Conservation (phyloP, 2,329 filamentous ascomycete genomes). For the Balansia obtecta region DNA sequence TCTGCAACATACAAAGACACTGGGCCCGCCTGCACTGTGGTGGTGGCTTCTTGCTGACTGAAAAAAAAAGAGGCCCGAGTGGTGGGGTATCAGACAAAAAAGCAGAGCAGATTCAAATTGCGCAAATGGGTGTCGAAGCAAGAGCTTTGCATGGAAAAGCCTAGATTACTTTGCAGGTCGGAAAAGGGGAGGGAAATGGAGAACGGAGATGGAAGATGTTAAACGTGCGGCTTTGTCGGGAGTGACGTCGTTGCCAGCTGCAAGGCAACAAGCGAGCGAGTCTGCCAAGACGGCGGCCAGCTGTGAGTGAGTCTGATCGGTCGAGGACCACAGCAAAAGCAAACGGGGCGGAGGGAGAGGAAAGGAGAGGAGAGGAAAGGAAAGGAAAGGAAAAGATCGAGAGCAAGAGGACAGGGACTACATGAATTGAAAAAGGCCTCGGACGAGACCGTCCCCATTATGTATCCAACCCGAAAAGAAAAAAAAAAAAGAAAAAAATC, state of each 20-base stretch:
- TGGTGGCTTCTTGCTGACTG: background rate
- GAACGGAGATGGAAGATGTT: background rate
- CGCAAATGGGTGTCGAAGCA: background rate
- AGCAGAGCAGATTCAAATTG: background rate
- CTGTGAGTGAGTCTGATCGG: background rate
- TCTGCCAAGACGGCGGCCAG: background rate
- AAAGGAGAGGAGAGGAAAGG: background rate
- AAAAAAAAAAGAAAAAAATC: too few relatives aligned
- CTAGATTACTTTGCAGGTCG: background rate
- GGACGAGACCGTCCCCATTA: background rate
- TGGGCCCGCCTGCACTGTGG: background rate
- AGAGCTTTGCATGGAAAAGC: background rate
- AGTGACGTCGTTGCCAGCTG: slow-evolving; percentile 1
- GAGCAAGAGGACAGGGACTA: background rate
- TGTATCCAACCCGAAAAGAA: background rate
- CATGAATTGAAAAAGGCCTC: background rate
- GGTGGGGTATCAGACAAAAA: background rate
- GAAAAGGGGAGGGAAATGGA: background rate
- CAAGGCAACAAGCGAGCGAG: background rate
- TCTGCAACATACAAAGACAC: background rate
- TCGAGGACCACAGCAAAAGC: background rate
- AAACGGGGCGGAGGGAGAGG: background rate
- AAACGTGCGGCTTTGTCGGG: background rate
- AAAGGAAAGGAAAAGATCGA: background rate
- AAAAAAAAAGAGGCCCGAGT: background rate